Conservation (phyloP, 2,329 filamentous ascomycete species). For the Beauveria asiatica region DNA sequence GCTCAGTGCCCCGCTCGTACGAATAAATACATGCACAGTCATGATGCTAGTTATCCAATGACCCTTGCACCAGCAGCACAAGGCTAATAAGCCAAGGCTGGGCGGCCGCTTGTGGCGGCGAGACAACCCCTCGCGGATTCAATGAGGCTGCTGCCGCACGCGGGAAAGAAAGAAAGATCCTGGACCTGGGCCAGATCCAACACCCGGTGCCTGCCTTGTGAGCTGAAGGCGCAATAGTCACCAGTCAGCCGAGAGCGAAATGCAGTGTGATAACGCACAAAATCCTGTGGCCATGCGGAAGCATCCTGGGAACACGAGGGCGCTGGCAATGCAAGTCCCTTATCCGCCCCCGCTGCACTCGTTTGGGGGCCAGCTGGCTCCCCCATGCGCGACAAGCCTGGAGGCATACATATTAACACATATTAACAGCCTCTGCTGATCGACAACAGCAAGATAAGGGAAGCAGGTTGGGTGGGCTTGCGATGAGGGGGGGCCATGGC, state of each 20-base stretch:
- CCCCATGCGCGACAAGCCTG: not conserved
- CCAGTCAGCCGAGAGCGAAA: not conserved
- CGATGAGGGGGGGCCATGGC: not conserved
- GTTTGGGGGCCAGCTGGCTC: not conserved
- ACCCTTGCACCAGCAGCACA: too few relatives aligned
- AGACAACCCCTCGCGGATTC: not conserved
- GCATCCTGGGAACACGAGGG: not conserved
- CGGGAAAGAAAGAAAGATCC: not conserved
- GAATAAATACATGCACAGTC: too few relatives aligned
- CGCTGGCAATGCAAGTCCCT: not conserved
- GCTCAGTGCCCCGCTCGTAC: too few relatives aligned
- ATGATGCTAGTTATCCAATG: too few relatives aligned
- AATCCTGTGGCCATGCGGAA: not conserved
- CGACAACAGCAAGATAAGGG: not conserved
- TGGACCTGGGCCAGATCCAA: not conserved
- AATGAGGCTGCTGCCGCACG: not conserved
- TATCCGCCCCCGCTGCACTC: not conserved
- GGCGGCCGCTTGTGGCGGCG: not conserved
- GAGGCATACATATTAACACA: too few relatives aligned
- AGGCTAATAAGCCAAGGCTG: not conserved
- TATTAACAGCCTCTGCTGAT: not conserved
- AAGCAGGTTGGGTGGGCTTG: not conserved
- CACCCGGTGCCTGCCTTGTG: not conserved
- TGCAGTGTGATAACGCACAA: not conserved
- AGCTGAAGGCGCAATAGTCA: not conserved